Conservation (phyloP, 306 rosid species). For the Dalbergia cultrata region DNA sequence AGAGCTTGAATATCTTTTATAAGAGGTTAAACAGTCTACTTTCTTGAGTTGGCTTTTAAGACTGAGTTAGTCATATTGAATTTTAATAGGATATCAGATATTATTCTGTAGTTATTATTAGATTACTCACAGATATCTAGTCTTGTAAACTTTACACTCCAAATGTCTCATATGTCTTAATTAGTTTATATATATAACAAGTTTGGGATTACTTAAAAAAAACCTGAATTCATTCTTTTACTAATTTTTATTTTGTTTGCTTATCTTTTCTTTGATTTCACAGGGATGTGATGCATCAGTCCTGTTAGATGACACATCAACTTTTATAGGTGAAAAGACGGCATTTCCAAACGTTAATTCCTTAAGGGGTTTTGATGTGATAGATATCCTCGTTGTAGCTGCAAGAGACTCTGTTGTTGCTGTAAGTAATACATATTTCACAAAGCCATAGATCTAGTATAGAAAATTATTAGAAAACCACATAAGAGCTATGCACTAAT, state of each 20-base stretch:
- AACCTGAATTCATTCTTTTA: background rate
- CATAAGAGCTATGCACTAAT: background rate
- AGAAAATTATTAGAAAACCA: too few relatives aligned
- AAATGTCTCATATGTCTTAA: too few relatives aligned
- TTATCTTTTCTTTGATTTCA: background rate
- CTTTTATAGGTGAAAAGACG: conserved; percentile 65
- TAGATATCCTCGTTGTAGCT: conserved; percentile 61
- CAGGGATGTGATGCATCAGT: conserved; percentile 79
- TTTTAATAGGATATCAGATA: too few relatives aligned
- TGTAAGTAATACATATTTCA: conserved; percentile 41
- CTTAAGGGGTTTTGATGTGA: conserved; percentile 61
- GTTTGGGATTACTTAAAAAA: background rate
- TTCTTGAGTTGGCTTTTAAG: too few relatives aligned
- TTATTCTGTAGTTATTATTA: too few relatives aligned
- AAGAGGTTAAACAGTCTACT: too few relatives aligned
- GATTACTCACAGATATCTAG: too few relatives aligned
- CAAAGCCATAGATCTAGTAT: too few relatives aligned
- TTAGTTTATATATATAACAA: too few relatives aligned
- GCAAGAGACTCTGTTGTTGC: conserved; percentile 70
- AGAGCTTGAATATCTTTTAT: too few relatives aligned
- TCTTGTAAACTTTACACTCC: too few relatives aligned
- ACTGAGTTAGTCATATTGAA: too few relatives aligned
- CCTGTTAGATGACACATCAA: conserved; percentile 62
- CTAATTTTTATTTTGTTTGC: background rate
- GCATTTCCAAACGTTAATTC: conserved; percentile 65